These are phyloP conservation scores for Colletotrichum nymphaeae DNA, from an alignment of 2,329 filamentous ascomycete species.

Conservation along the genomic window DNA sequence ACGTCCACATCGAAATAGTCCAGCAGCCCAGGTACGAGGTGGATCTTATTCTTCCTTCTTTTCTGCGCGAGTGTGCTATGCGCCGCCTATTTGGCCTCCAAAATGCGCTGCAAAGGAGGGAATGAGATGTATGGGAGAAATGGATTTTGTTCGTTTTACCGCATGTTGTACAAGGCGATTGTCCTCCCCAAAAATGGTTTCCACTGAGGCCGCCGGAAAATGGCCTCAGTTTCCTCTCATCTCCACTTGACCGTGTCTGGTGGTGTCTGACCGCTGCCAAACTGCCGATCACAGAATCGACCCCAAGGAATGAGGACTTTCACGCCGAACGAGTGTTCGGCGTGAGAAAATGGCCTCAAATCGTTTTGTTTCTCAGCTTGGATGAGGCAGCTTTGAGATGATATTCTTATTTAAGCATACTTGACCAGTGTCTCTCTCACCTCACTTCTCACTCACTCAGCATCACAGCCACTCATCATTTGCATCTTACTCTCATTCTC, in stretches of 20 bases:
- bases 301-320: neutral
- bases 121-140: neutral
- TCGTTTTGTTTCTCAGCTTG: neutral
- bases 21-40: neutral
- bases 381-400: neutral
- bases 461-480: neutral
- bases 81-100: neutral
- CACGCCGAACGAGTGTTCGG: neutral
- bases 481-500: neutral
- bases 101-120: neutral
- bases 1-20: neutral
- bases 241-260: neutral
- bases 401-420: neutral
- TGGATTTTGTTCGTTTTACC: neutral
- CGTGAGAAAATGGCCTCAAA: neutral
- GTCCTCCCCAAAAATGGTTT: neutral
- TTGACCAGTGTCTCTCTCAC: neutral
- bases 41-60: neutral
- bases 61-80: neutral
- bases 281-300: neutral
- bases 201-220: neutral
- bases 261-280: neutral
- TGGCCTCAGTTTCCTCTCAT: neutral
- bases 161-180: neutral
- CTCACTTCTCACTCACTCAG: neutral